Conservation (phyloP, 352 stramenopile species). For the Pythium sp. region DNA sequence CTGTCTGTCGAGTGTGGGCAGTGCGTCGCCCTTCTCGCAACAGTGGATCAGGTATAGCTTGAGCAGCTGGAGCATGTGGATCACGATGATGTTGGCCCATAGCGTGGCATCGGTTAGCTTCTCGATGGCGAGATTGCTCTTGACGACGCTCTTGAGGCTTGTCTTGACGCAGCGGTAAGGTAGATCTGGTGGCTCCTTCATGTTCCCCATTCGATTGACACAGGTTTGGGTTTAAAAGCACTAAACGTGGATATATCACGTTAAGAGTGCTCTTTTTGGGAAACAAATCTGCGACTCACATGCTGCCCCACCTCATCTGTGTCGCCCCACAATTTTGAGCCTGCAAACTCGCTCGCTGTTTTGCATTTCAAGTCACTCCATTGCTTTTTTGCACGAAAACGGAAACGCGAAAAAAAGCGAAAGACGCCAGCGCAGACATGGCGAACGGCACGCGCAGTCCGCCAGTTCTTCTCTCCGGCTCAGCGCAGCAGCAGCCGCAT, state of each 20-base stretch:
- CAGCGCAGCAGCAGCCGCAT: conserved; percentile 8
- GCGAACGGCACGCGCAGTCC: conserved; percentile 7
- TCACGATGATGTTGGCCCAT: not conserved
- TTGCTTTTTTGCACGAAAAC: not conserved
- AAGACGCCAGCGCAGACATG: not conserved
- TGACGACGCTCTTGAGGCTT: not conserved
- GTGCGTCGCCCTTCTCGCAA: too few relatives aligned
- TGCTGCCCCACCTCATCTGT: not conserved
- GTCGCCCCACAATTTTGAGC: not conserved
- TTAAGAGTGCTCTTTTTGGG: too few relatives aligned
- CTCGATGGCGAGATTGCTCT: not conserved
- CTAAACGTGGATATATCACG: too few relatives aligned
- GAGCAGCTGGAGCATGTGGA: not conserved
- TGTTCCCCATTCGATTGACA: too few relatives aligned
- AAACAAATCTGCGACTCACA: too few relatives aligned
- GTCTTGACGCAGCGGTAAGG: not conserved
- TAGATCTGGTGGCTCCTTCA: too few relatives aligned
- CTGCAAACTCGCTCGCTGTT: not conserved
- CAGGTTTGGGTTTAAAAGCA: too few relatives aligned
- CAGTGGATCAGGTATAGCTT: too few relatives aligned
- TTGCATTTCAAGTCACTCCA: not conserved
- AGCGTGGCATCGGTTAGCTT: not conserved
- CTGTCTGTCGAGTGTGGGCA: too few relatives aligned
- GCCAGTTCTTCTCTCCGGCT: not conserved
- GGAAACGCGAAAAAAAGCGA: not conserved